Base-by-base conservation (phyloP, 1,139 yeast species). In the Pichia sp. region DNA sequence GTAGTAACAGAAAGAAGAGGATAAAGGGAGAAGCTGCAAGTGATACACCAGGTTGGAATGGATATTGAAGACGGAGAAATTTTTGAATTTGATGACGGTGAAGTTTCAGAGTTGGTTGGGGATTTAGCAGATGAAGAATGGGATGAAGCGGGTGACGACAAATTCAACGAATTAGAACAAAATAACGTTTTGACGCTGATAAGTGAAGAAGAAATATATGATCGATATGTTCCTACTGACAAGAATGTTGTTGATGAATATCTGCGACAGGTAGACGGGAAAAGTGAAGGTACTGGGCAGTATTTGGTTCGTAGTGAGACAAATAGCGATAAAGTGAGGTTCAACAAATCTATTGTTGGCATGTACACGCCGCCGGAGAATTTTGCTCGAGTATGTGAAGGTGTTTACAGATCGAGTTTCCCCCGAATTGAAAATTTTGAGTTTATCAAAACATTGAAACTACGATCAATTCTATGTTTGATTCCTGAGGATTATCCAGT, bases 401-500 rank as follows among this genome's bases (percentile, higher is more conserved):
- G 76, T 43, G 84, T 92, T 10, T 92, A 87, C 64, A 71, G 98
- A 44, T 81, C 94, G 39, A 85, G 95, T 40, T 92, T 90, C 60
- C 98, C 98, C 0, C 76, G 92, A 44, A 75, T 82, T 1, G 87
- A 81, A 57, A 88, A 87, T 63, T 87, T 92, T 59, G 64, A 72
- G 29, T 92, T 85, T 60, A 64, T 92, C 43, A 65, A 72, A 54
- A 54, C 48, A 38, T 68, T 90, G 42, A 70, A 73, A 42, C 69
- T 92, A 44, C 85, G 82, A 59, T 79, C 94, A 23, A 77, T 92
- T 4, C 65, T 92, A 49, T 87, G 95, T 49, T 71, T 92, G 44
- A 85, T 92, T 16, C 95, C 97, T 0, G 98, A 92, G 59, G 90
- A 83, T 35, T 90, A 90, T 56, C 97, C 98, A 0, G 73, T 69